These are phyloP conservation scores for Selaginella moellendorffii DNA, from an alignment of 75 land plant species.

Conservation along the genomic window DNA sequence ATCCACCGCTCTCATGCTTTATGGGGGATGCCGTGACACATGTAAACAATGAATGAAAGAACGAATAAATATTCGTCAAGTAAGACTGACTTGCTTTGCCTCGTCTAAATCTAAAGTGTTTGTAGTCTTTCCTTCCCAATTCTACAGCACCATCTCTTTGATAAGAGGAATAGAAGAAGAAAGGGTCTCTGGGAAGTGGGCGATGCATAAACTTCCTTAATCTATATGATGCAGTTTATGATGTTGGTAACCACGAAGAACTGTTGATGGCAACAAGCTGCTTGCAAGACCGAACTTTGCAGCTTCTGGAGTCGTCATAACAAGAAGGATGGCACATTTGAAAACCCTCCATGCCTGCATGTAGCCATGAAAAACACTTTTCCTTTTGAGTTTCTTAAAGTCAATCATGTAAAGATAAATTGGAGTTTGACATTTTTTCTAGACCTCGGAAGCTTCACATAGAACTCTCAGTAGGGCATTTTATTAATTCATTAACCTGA, in stretches of 20 bases:
- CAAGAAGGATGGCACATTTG: conserved; percentile 60
- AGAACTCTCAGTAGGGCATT: neutral
- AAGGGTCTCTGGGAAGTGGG: conserved; percentile 17
- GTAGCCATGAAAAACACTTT: neutral
- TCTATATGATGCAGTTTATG: conserved; percentile 13
- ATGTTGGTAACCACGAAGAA: conserved; percentile 19
- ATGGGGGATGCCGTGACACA: too few species aligned
- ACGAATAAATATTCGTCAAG: neutral
- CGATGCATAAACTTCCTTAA: conserved; percentile 18
- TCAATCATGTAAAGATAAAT: neutral
- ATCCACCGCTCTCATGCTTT: too few species aligned
- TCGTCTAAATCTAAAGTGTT: conserved; percentile 19
- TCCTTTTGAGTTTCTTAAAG: neutral
- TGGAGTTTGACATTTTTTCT: neutral
- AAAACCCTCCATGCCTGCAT: conserved; percentile 59
- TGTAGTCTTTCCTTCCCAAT: conserved; percentile 14
- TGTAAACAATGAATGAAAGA: too few species aligned
- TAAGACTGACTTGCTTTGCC: conserved; percentile 15
- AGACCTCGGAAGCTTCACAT: neutral
- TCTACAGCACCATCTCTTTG: conserved; percentile 12
- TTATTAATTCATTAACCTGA: too few species aligned
- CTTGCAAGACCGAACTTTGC: conserved; percentile 42
- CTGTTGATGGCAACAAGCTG: conserved; percentile 13
- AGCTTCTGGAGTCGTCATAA: conserved; percentile 59
- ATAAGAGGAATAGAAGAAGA: conserved; percentile 11